Evolutionary conservation across 2,329 filamentous ascomycete genomes (phyloP).

Genomic region (Microdochium trichocladiopsis): DNA sequence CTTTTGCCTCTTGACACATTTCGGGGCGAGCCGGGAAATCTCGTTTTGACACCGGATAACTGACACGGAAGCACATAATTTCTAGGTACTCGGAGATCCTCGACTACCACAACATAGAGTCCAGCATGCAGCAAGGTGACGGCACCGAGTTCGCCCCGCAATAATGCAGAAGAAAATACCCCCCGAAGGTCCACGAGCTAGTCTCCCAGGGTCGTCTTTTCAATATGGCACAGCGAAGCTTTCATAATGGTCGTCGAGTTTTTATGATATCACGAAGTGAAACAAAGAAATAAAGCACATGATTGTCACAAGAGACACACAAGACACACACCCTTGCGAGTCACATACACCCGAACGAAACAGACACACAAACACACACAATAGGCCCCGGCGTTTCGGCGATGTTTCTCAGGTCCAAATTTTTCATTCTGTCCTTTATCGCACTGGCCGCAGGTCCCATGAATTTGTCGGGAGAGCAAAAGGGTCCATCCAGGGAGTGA

Average conservation of each 20-base stretch:
- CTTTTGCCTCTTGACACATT: neutral
- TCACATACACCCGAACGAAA: neutral
- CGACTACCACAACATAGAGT: constrained; percentile 93
- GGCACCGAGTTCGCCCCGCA: neutral
- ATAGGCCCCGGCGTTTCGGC: neutral
- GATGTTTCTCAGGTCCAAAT: neutral
- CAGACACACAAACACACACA: no score
- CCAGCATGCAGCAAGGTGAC: constrained; percentile 21
- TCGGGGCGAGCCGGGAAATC: neutral
- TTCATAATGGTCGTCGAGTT: neutral
- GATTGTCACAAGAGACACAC: neutral
- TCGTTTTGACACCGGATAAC: neutral
- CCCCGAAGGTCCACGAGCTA: neutral
- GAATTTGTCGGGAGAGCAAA: no score
- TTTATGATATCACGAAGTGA: constrained; percentile 1
- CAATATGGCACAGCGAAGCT: neutral
- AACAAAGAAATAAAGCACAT: neutral
- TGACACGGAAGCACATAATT: constrained; percentile 12
- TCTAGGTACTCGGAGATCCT: constrained; percentile 95
- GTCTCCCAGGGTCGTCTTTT: neutral
- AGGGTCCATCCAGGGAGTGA: no score
- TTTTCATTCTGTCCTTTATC: neutral
- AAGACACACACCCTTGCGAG: neutral
- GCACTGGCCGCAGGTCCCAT: neutral
- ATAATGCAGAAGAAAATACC: neutral